Evolutionary conservation across 2,329 filamentous ascomycete genomes (phyloP), one percentile per base, ranked within the genome.

Genomic region (Fusarium brevicatenulatum): DNA sequence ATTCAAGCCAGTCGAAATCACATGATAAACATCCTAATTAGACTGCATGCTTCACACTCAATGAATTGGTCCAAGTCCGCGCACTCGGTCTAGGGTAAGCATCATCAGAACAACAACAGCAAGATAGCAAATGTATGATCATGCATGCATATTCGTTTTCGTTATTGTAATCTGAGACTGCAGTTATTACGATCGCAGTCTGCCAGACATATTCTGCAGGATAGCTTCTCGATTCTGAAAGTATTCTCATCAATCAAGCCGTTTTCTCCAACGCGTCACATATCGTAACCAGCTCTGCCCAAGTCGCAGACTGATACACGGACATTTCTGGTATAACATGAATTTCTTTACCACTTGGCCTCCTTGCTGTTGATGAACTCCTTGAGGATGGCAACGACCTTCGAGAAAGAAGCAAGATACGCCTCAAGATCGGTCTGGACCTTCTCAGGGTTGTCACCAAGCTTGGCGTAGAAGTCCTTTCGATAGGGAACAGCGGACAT

Each of bases 401-500:
- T 91, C 85, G 96, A 91, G 77, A 98, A 85, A 13, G 92, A 90
- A n/a, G 83, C 85, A 70, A 98, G 86, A 88, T 95, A 98, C 72
- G 85, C 84, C 76, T 87, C 84, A 78, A 98, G 82, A 79, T 93
- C 90, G 62, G 83, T 80, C 50, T 86, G 77, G 54, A 96, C 91
- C 82, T 91, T 89, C 36, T 80, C 83, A 43, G 88, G 83, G 79
- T 93, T 89, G 25, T 86, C 85, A 42, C 93, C 95, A 47, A 99
- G 87, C 89, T 98, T 97, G 74, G 84, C 84, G 82, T 98, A 98
- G 81, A 99, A 98, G 83, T 95, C 93, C 82, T 93, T 94, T 76
- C 95, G 91, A 88, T 98, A 97, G 4, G 96, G 96, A 76, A 93
- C 95, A 23, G 95, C 95, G 77, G 90, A 90, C 95, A 99, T 97